Evolutionary conservation across 2,329 filamentous ascomycete species (phyloP), one percentile per base, ranked within the genome.

Genomic region (Catunica adiposa): DNA sequence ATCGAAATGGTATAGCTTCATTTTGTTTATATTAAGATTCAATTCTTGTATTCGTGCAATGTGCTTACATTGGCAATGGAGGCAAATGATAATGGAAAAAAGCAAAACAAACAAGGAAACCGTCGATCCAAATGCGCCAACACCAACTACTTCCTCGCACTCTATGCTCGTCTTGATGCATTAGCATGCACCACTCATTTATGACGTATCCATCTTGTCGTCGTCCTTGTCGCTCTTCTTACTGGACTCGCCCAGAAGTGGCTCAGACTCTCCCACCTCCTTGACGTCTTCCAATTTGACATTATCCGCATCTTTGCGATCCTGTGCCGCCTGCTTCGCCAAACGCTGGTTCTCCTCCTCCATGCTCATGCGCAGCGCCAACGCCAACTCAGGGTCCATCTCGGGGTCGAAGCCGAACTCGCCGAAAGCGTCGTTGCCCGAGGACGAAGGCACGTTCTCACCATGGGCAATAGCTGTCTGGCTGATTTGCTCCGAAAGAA

Each of bases 341-440:
- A 84, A 81, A 64, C 92, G 77, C 59, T 89, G 89, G 73, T 94
- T 94, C 71, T 98, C 92, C 67, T 98, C 92, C 68, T 98, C 92
- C 79, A 94, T 88, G 69, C 87, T 94, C 88, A 98, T 95, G 61
- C 92, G 83, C 66, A 98, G 74, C 54, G 92, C 92, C 62, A 98
- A 79, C 22, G 92, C 92, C 65, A 98, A 73, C 69, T 98, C 92
- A 2, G 92, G 92, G 66, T 98, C 92, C 64, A 89, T 78, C 55
- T 83, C 84, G 14, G 90, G 89, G 68, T 97, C 92, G 62, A 95
- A 87, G 61, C 71, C 70, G 46, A 76, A 81, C 60, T 84, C 80
- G 56, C 77, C 78, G 62, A 77, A 80, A 52, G 74, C 71, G 34
- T 73, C 78, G 44, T 75, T 81, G 53, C 75, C 73, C 55, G 78